A percentile compares a stretch with the other conserved stretches of the same genome.
Evolutionary conservation across 345 rosid genomes (phyloP).

Genomic region (Trapa bicornis): DNA sequence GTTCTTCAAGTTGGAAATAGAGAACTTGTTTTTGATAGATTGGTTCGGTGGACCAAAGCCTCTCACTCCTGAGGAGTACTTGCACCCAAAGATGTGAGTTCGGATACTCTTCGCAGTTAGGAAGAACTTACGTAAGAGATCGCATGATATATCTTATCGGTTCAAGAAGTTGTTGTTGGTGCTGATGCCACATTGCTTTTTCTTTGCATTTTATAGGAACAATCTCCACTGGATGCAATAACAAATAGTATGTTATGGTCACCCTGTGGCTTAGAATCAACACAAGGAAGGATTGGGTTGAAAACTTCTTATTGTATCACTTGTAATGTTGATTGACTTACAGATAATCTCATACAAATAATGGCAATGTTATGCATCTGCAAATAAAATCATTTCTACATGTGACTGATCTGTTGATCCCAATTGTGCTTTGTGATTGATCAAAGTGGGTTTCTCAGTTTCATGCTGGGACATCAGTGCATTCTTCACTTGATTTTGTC

Average conservation of each 20-base stretch:
- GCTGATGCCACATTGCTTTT: not conserved
- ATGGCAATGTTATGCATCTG: not conserved
- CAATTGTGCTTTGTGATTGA: not conserved
- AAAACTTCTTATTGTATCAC: not conserved
- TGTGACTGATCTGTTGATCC: not conserved
- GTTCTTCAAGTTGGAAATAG: conserved; percentile 58
- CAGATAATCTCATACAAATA: not conserved
- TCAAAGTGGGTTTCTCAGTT: not conserved
- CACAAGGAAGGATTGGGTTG: not conserved
- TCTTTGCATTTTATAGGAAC: not conserved
- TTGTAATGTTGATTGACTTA: not conserved
- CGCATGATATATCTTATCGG: not conserved
- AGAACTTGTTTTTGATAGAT: conserved; percentile 65
- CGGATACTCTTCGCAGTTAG: not conserved
- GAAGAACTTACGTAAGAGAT: not conserved
- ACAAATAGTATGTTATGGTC: not conserved
- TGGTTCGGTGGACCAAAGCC: conserved; percentile 96
- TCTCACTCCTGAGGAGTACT: conserved; percentile 61
- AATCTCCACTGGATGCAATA: not conserved
- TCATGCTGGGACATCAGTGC: not conserved
- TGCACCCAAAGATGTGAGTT: conserved; percentile 49
- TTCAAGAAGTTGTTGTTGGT: not conserved
- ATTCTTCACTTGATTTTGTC: no score
- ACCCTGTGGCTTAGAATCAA: not conserved
- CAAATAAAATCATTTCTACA: no score